Evolutionary conservation across 2,329 filamentous ascomycete species (phyloP).

Genomic region (Cordyceps cateniannulata): DNA sequence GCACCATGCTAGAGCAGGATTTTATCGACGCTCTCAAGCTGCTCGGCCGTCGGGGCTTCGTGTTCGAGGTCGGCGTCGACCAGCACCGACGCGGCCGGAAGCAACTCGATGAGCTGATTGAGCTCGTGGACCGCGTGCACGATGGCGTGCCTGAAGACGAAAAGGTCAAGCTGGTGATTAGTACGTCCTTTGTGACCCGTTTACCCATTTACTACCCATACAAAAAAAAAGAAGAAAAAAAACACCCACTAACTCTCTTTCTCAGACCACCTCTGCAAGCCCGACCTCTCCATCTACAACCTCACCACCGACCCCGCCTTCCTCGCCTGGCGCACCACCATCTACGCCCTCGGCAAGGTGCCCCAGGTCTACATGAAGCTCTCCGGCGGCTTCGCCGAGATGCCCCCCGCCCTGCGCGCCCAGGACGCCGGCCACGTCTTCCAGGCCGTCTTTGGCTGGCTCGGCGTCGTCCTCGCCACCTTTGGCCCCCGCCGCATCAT

Average conservation of each 20-base stretch:
- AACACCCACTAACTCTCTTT: background rate
- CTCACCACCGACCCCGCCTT: conserved; percentile 50
- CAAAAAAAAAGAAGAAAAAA: no score
- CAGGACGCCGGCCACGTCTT: conserved; percentile 52
- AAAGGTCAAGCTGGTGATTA: conserved; percentile 62
- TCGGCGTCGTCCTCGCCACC: conserved; percentile 61
- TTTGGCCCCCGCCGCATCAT: conserved; percentile 72
- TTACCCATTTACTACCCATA: background rate
- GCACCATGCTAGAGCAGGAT: conserved; percentile 54
- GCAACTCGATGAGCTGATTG: conserved; percentile 65
- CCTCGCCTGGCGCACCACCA: conserved; percentile 60
- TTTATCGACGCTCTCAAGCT: conserved; percentile 63
- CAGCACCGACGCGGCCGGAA: conserved; percentile 66
- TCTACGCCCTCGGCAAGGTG: conserved; percentile 60
- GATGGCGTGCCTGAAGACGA: conserved; percentile 52
- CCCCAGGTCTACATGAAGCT: conserved; percentile 79
- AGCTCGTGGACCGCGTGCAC: conserved; percentile 64
- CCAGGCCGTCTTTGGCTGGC: conserved; percentile 60
- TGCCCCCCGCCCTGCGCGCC: conserved; percentile 50
- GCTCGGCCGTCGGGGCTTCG: conserved; percentile 55
- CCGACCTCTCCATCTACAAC: conserved; percentile 62
- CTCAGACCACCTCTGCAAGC: conserved; percentile 80
- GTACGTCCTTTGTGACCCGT: conserved; percentile 50
- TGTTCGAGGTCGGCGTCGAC: conserved; percentile 83
- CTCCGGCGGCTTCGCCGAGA: conserved; percentile 78